Evolutionary conservation across 345 rosid genomes (phyloP), one percentile per base, ranked within the genome.

Genomic region (Hypericum perforatum): DNA sequence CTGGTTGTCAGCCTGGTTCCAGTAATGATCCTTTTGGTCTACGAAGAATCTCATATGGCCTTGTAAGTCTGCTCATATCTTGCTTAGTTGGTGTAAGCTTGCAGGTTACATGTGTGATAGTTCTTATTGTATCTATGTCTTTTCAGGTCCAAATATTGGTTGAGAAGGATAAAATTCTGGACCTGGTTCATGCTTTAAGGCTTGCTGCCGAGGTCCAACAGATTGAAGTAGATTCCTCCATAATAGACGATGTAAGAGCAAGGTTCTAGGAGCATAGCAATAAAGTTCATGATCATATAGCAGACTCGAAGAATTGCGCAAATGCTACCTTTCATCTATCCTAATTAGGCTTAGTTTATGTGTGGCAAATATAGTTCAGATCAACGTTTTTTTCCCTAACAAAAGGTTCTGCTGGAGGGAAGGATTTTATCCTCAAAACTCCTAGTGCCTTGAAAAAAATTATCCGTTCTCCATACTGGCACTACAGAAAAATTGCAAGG

Each of bases 1-100:
- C 98, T 65, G 96, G 96, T 66, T 87, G 95, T 76, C 96, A 87
- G 71, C 98, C 96, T 67, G 82, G 83, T 73, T 87, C 98, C 62
- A 72, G 92, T 15, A 87, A 77, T 68, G 98, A 91, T 54, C 96
- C 96, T 47, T 91, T 81, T 78, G 98, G 98, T 50, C 67, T 91
- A 56, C 76, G 95, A 65, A 87, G 98, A 76, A 87, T 87, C 60
- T 85, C 98, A 41, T 85, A 91, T 61, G 98, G 92, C 57, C 79
- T 91, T 11, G 98, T 87, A 78, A 78, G 98, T 70, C 43, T 58
- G 53, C 52, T 62, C 64, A 54, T 70, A 6, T 22, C 22, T 52
- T 22, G 29, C 8, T 10, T 38, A 42, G 45, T 10, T 52, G 56
- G 48, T 13, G 12, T 22, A 22, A 11, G 12, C 54, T 11, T 41